Evolutionary conservation across 78 protist species (phyloP), one percentile per base, ranked within the genome.

Genomic region (Dictyostelium purpureum): DNA sequence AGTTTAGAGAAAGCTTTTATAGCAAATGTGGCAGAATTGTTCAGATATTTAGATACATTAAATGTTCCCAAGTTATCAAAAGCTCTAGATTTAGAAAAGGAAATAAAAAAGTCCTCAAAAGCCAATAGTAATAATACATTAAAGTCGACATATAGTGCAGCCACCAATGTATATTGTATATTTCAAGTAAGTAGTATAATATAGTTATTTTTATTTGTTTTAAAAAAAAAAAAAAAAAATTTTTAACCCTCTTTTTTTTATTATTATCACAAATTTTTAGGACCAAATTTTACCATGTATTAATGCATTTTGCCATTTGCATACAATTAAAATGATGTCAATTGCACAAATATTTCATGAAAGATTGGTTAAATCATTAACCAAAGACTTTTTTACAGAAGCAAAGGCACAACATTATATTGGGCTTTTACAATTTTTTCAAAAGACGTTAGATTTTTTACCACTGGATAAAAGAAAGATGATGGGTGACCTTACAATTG

Each of bases 231-330:
- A 18, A 26, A 65, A 35, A 35, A 28, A 65, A 65, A 65, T 40
- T 28, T 4, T 47, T 65, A 65, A 35, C 49, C 40, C 12, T 51
- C 9, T 45, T 28, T 33, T 45, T 19, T 1, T 2, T 59, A 9
- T 47, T 31, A 7, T 47, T 66, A 24, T 54, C n/a, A 1, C 2
- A 21, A 18, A n/a, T 43, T 10, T 40, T 43, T 26, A 85, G 92
- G 92, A 85, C 35, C 92, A 85, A 85, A 57, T 85, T 31, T 85
- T 77, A 73, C 92, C 92, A 59, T 70, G 92, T 45, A 57, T 83
- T n/a, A 85, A 85, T 74, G 92, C 92, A 43, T 24, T 85, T 12
- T 37, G 66, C 73, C 54, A 70, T 73, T 45, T 70, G 33, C 18
- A 77, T 11, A 85, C 74, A 21, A 65, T 85, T 12, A 70, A 61